These are phyloP conservation scores for Chamaecrista fasciculata DNA, from an alignment of 306 rosid genomes.

Conservation along the genomic window DNA sequence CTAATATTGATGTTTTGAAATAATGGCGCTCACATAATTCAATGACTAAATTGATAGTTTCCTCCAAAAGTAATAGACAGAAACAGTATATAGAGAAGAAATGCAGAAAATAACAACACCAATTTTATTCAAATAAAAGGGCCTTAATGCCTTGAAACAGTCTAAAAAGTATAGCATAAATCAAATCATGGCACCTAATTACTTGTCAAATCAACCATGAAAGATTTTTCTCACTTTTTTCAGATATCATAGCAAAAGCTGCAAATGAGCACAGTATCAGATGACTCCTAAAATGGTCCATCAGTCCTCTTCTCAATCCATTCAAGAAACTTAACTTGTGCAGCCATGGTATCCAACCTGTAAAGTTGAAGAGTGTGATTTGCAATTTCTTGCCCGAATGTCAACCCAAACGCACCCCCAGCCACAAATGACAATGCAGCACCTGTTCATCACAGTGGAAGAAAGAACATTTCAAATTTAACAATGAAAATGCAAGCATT, in stretches of 20 bases:
- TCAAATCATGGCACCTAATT: neutral
- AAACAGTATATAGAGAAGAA: too few species aligned
- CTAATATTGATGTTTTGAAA: too few species aligned
- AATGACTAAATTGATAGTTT: too few species aligned
- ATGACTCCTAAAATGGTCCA: conserved; percentile 37
- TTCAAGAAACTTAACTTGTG: conserved; percentile 75
- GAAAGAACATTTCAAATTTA: conserved; percentile 3
- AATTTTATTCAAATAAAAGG: too few species aligned
- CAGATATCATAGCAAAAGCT: conserved; percentile 25
- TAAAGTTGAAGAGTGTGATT: conserved; percentile 79
- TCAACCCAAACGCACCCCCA: conserved; percentile 70
- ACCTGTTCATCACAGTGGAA: conserved; percentile 43
- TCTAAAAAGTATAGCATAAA: neutral
- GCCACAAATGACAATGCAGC: conserved; percentile 69
- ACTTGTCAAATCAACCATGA: conserved; percentile 38
- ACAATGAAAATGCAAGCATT: conserved; percentile 12
- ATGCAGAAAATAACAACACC: too few species aligned
- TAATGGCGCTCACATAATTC: too few species aligned
- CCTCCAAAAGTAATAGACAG: too few species aligned
- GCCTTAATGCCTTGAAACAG: neutral
- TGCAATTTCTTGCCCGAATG: conserved; percentile 73
- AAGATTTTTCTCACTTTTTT: conserved; percentile 35
- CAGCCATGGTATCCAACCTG: conserved; percentile 71
- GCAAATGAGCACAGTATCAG: conserved; percentile 9
- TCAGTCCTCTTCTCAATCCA: conserved; percentile 73